Percentiles rank a stretch among this genome's conserved stretches.
phyloP scores from a whole-genome alignment of 345 rosid species.

The Eucalyptus melliodora region DNA sequence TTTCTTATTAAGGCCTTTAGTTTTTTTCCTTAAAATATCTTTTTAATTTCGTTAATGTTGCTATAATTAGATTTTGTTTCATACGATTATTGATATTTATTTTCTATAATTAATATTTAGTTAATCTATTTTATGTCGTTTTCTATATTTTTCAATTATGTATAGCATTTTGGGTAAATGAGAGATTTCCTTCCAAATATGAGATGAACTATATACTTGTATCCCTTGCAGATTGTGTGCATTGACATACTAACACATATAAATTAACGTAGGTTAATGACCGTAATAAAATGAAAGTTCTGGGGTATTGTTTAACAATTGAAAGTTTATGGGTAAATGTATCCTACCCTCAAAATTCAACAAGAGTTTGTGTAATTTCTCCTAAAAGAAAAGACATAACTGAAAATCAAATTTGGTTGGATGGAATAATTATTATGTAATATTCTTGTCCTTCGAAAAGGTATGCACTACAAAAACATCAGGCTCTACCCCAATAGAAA shows the following conservation, averaged over 20 bases:
- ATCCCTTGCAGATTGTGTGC: neutral
- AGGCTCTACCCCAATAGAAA: neutral
- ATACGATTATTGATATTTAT: neutral
- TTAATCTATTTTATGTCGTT: neutral
- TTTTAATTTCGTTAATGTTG: neutral
- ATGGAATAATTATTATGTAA: neutral
- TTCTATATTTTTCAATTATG: neutral
- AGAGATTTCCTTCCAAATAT: neutral
- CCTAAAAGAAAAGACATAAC: neutral
- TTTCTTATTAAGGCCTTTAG: neutral
- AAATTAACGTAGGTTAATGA: neutral
- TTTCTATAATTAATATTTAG: neutral
- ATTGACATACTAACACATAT: neutral
- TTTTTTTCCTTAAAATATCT: neutral
- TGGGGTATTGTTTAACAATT: too few species aligned
- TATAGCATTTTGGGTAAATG: neutral
- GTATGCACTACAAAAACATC: neutral
- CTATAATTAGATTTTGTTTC: neutral
- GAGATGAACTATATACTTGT: neutral
- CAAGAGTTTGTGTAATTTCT: neutral
- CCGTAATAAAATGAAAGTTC: neutral
- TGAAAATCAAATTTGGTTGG: rapidly evolving
- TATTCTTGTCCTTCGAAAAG: neutral
- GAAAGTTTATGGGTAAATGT: neutral
- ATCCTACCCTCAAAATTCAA: neutral